A percentile compares a stretch with the other conserved stretches of the same genome.
phyloP scores from a whole-genome alignment of 345 rosid genomes.

The Adansonia digitata region DNA sequence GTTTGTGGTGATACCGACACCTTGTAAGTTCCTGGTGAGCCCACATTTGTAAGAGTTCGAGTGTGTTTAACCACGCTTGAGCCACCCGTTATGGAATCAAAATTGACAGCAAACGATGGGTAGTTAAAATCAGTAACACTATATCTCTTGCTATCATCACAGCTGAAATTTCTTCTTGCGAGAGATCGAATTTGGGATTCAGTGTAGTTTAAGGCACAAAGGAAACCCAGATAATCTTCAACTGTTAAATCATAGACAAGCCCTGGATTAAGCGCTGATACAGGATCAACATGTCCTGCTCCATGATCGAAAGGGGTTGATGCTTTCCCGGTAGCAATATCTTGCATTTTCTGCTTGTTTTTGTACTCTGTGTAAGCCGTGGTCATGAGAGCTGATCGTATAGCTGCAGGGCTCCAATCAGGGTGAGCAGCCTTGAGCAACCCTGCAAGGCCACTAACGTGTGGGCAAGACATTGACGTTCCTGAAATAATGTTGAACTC shows the following conservation, averaged over 20 bases:
- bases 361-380: conserved; percentile 66
- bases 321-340: conserved; percentile 51
- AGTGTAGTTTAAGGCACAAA: conserved; percentile 68
- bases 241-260: conserved; percentile 65
- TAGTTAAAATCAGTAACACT: conserved; percentile 59
- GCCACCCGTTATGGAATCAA: conserved; percentile 21
- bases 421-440: conserved; percentile 65
- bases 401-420: conserved; percentile 86
- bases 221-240: conserved; percentile 61
- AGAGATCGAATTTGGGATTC: conserved; percentile 39
- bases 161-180: conserved; percentile 43
- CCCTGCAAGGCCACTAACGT: conserved; percentile 81
- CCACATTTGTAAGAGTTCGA: conserved; percentile 73
- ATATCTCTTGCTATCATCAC: conserved; percentile 41
- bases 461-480: conserved; percentile 95
- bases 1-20: conserved; percentile 35
- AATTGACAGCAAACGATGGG: conserved; percentile 66
- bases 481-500: conserved; percentile 70
- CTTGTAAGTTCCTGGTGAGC: conserved; percentile 53
- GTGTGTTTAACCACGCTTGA: conserved; percentile 41
- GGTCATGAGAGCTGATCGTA: conserved; percentile 87
- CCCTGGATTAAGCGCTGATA: conserved; percentile 66
- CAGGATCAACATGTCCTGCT: conserved; percentile 83
- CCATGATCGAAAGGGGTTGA: conserved; percentile 80
- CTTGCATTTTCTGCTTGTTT: conserved; percentile 47